Conservation (phyloP, 164 flowering plant species). For the Chloranthus sessilifolius region DNA sequence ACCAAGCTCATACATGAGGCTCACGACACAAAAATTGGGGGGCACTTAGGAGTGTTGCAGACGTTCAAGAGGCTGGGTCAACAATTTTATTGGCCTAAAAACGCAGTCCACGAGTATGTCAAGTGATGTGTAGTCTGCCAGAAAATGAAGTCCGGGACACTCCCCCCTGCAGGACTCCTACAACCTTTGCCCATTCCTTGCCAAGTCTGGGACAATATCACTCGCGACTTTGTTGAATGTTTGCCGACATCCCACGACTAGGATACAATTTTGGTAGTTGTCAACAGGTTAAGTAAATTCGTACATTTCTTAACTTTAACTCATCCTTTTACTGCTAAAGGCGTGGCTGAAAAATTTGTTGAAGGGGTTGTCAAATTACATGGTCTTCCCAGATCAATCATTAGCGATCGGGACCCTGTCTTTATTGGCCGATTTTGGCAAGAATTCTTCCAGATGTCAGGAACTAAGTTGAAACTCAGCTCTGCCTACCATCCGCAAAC, state of each 20-base stretch:
- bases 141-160: not conserved
- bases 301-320: not conserved
- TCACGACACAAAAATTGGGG: no score
- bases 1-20: no score
- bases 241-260: not conserved
- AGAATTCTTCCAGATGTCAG: not conserved
- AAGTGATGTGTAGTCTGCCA: not conserved
- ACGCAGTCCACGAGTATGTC: not conserved
- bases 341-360: not conserved
- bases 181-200: constrained; percentile 4
- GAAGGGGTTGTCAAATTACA: no score
- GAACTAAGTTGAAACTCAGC: not conserved
- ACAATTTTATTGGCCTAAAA: no score
- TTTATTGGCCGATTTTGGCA: no score
- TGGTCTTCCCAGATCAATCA: no score
- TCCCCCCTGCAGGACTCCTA: not conserved
- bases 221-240: constrained; percentile 5
- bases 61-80: no score
- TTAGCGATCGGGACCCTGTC: no score
- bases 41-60: no score
- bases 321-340: not conserved
- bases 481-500: not conserved
- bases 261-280: not conserved
- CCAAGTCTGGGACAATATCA: not conserved
- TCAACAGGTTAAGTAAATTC: not conserved